Conservation (phyloP, 1,139 yeast genomes). For the Pichia sp. region DNA sequence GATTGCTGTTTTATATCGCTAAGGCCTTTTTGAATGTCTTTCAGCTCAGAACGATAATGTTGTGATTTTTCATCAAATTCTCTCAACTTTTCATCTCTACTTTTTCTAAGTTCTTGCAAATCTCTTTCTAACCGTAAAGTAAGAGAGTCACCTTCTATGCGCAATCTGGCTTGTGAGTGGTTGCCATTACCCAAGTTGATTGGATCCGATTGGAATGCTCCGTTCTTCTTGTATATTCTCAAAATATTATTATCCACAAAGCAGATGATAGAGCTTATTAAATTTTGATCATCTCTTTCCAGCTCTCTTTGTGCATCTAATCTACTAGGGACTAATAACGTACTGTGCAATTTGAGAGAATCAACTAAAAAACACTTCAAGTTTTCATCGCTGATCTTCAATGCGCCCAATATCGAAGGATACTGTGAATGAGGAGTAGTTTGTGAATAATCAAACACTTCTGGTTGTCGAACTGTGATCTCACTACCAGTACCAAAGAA, state of each 20-base stretch:
- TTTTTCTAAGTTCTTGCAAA: conserved; percentile 24
- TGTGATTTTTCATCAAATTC: conserved; percentile 3
- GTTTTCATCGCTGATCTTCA: conserved; percentile 52
- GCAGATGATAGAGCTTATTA: conserved; percentile 46
- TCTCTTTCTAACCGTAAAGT: conserved; percentile 22
- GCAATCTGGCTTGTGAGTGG: conserved; percentile 20
- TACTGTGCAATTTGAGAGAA: conserved; percentile 53
- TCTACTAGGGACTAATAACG: conserved; percentile 50
- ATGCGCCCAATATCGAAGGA: conserved; percentile 54
- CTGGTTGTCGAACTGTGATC: conserved; percentile 55
- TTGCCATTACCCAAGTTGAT: conserved; percentile 39
- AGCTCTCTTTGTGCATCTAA: conserved; percentile 48
- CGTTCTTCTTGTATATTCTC: conserved; percentile 36
- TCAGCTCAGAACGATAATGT: background rate
- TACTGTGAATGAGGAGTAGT: conserved; percentile 36
- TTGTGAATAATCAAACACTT: conserved; percentile 47
- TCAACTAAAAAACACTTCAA: conserved; percentile 66
- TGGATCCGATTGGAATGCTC: conserved; percentile 58
- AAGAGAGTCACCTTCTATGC: conserved; percentile 25
- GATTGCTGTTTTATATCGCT: conserved; percentile 15
- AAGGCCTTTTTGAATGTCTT: background rate
- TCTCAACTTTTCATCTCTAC: background rate
- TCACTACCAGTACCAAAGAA: conserved; percentile 34
- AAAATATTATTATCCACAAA: conserved; percentile 39
- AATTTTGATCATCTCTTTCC: conserved; percentile 33